Conservation (phyloP, 179 eudicot genomes). For the Sideroxylon spinosum region DNA sequence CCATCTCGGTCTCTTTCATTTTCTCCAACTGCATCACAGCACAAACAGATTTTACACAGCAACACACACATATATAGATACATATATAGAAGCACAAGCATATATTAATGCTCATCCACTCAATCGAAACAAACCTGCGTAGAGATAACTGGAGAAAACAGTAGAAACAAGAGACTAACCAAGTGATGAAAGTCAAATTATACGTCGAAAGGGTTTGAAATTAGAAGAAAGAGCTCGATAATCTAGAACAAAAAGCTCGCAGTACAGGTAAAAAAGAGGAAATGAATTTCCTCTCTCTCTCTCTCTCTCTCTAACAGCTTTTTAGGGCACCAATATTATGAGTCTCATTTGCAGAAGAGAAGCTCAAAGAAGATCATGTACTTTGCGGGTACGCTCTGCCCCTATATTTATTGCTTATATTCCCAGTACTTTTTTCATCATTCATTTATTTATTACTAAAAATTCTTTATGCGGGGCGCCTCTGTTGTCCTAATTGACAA, state of each 20-base stretch:
- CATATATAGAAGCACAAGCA: neutral
- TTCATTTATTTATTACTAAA: too few relatives aligned
- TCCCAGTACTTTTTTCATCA: neutral
- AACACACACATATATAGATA: neutral
- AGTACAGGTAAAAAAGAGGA: neutral
- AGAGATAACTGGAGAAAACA: neutral
- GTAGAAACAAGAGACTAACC: neutral
- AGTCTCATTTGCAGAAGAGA: neutral
- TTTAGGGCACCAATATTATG: neutral
- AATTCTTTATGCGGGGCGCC: too few relatives aligned
- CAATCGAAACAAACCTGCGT: neutral
- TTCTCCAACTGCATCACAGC: neutral
- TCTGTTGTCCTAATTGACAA: too few relatives aligned
- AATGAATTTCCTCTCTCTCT: neutral
- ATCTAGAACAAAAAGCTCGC: neutral
- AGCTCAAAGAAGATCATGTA: conserved; percentile 16
- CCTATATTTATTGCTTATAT: neutral
- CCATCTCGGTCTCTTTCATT: conserved; percentile 34
- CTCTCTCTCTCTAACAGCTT: conserved; percentile 1
- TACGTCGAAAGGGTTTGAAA: neutral
- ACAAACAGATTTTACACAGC: neutral
- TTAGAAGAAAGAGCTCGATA: neutral
- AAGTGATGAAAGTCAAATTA: neutral
- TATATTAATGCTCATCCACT: neutral
- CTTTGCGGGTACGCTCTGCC: conserved; percentile 5